These are phyloP conservation scores for Sedum album DNA, from an alignment of 164 flowering plant species.

Conservation along the genomic window DNA sequence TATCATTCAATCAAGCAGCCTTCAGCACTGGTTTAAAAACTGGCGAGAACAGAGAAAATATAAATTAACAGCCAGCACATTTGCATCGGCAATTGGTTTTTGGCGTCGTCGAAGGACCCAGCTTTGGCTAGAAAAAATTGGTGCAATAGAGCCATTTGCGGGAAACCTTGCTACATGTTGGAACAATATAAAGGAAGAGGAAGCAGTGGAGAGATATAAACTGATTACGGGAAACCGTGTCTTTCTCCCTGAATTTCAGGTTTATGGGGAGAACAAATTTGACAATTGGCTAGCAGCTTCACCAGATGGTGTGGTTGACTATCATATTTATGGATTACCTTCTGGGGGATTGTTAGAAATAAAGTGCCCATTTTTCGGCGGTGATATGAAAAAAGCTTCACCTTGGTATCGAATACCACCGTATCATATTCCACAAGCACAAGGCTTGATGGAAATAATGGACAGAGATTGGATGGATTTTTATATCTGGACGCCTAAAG, in stretches of 20 bases:
- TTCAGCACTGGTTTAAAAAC: slow-evolving; percentile 1
- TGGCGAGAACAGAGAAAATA: slow-evolving; percentile 6
- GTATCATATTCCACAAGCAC: slow-evolving; percentile 10
- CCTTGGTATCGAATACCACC: slow-evolving; percentile 7
- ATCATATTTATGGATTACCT: slow-evolving; percentile 7
- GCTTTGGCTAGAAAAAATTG: slow-evolving; percentile 8
- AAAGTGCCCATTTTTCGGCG: slow-evolving; percentile 7
- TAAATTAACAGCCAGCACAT: slow-evolving; percentile 9
- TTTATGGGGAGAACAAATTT: not conserved
- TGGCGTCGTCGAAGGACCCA: slow-evolving; percentile 2
- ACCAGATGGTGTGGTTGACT: slow-evolving; percentile 6
- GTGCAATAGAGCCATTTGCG: slow-evolving; percentile 1
- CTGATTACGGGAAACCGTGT: slow-evolving; percentile 1
- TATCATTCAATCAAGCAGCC: not conserved
- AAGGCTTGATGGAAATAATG: slow-evolving; percentile 10
- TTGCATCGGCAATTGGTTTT: slow-evolving; percentile 3
- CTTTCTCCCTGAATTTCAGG: not conserved
- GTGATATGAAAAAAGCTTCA: slow-evolving; percentile 4
- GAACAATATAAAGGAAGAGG: slow-evolving; percentile 8
- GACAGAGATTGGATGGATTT: slow-evolving; percentile 8
- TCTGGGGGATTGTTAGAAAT: slow-evolving; percentile 9
- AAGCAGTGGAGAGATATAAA: not conserved
- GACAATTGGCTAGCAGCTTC: slow-evolving; percentile 8
- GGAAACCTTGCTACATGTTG: slow-evolving; percentile 6
- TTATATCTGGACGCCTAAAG: slow-evolving; percentile 5